A percentile compares a stretch with the other conserved stretches of the same genome.
Evolutionary conservation across 108 stramenopile species (phyloP).

Genomic region (Pseudonitzschia multiseries): DNA sequence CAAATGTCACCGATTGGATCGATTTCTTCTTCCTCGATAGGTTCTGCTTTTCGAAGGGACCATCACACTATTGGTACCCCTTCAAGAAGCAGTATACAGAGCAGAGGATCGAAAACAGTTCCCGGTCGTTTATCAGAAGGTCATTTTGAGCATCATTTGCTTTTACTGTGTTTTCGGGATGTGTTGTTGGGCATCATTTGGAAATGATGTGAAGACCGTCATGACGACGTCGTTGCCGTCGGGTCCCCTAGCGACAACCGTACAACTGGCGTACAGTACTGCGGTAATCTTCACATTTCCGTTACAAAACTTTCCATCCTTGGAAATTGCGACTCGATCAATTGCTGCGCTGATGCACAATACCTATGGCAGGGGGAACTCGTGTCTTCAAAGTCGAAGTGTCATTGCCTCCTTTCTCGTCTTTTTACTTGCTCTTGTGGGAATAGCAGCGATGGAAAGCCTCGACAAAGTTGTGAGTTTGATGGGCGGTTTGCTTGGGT

Average conservation of each 20-base stretch:
- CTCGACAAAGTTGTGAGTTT: slow-evolving; percentile 69
- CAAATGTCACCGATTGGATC: background rate
- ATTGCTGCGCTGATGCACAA: slow-evolving; percentile 27
- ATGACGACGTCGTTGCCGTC: slow-evolving; percentile 65
- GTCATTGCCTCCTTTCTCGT: slow-evolving; percentile 46
- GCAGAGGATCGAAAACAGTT: slow-evolving; percentile 51
- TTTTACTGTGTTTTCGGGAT: slow-evolving; percentile 67
- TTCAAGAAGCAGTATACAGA: slow-evolving; percentile 62
- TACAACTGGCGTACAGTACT: slow-evolving; percentile 67
- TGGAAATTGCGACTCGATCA: slow-evolving; percentile 54
- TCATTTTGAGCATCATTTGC: slow-evolving; percentile 56
- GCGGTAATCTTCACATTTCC: slow-evolving; percentile 80
- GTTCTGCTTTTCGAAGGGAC: slow-evolving; percentile 61
- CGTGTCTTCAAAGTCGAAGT: slow-evolving; percentile 33
- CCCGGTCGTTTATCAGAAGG: slow-evolving; percentile 48
- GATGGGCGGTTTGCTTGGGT: slow-evolving; percentile 64
- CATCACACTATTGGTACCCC: slow-evolving; percentile 70
- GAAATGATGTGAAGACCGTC: slow-evolving; percentile 52
- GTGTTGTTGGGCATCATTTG: slow-evolving; percentile 65
- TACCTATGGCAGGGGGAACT: slow-evolving; percentile 15
- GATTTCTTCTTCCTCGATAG: background rate
- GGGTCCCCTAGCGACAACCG: slow-evolving; percentile 50
- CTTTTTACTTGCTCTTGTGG: slow-evolving; percentile 47
- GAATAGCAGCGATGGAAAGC: slow-evolving; percentile 46
- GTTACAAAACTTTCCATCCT: slow-evolving; percentile 71